These are phyloP conservation scores for Stagonosporopsis vannaccii DNA, from an alignment of 2,329 filamentous ascomycete genomes.

Conservation along the genomic window DNA sequence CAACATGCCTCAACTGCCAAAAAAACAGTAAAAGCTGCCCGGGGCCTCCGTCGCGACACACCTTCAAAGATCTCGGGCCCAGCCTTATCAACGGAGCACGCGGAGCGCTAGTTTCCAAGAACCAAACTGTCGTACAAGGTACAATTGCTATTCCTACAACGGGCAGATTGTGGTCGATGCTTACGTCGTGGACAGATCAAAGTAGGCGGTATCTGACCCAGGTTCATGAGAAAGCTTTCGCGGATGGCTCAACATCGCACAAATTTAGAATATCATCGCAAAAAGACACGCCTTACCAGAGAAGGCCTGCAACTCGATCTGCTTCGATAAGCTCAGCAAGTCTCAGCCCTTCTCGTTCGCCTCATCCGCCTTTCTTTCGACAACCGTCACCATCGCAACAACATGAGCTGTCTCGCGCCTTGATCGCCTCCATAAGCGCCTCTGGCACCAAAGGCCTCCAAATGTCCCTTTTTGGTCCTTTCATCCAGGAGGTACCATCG, in stretches of 20 bases:
- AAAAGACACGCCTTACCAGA: conserved; percentile 9
- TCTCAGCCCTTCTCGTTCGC: conserved; percentile 24
- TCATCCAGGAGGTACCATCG: conserved; percentile 40
- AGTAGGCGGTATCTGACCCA: conserved; percentile 26
- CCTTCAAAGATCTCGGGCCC: conserved; percentile 41
- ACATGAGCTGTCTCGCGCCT: conserved; percentile 36
- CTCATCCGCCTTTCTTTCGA: conserved; percentile 25
- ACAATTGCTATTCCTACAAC: background rate
- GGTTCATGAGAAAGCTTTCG: conserved; percentile 34
- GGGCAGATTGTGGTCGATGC: background rate
- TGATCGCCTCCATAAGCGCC: conserved; percentile 35
- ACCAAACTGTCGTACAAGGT: conserved; percentile 1
- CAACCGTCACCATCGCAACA: conserved; percentile 38
- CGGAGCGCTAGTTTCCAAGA: background rate
- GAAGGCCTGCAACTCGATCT: conserved; percentile 16
- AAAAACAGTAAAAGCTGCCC: conserved; percentile 46
- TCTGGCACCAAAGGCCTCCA: conserved; percentile 37
- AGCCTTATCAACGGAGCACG: conserved; percentile 18
- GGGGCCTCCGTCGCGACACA: conserved; percentile 43
- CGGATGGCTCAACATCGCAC: conserved; percentile 37
- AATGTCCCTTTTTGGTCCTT: conserved; percentile 43
- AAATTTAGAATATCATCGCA: conserved; percentile 40
- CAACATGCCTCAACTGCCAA: conserved; percentile 43
- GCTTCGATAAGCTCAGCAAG: conserved; percentile 18
- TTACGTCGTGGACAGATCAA: conserved; percentile 18